A percentile compares a stretch with the other conserved stretches of the same genome.
Evolutionary conservation across 805 yeast genomes (phyloP).

Genomic region (Danielozyma ontarioensis): DNA sequence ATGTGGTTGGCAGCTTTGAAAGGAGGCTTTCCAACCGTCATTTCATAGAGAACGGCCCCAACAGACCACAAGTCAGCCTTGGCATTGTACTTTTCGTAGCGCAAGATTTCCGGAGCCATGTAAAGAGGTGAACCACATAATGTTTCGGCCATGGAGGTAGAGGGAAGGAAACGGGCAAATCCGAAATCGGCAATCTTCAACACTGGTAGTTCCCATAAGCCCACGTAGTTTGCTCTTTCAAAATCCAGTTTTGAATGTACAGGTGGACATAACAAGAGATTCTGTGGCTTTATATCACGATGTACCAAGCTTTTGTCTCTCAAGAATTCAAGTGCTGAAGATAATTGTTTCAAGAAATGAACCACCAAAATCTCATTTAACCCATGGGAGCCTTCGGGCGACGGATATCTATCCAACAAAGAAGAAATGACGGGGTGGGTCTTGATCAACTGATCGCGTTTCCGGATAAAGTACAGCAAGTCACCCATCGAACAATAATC

Average conservation of each 20-base stretch:
- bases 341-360: slow-evolving; percentile 82
- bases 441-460: slow-evolving; percentile 62
- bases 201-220: slow-evolving; percentile 84
- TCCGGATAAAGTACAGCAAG: slow-evolving; percentile 78
- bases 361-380: slow-evolving; percentile 71
- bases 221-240: slow-evolving; percentile 55
- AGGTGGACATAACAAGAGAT: slow-evolving; percentile 79
- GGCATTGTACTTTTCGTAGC: slow-evolving; percentile 94
- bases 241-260: slow-evolving; percentile 58
- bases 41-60: slow-evolving; percentile 92
- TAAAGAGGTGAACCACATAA: slow-evolving; percentile 95
- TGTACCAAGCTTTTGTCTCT: slow-evolving; percentile 84
- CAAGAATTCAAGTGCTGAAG: slow-evolving; percentile 78
- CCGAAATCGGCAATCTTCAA: slow-evolving; percentile 97
- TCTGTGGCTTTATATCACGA: slow-evolving; percentile 94
- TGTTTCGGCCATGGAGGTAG: slow-evolving; percentile 93
- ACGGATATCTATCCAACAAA: slow-evolving; percentile 75
- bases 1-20: slow-evolving; percentile 91
- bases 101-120: slow-evolving; percentile 96
- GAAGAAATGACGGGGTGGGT: slow-evolving; percentile 77
- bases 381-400: slow-evolving; percentile 74
- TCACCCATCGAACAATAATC: slow-evolving; percentile 97
- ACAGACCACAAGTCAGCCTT: slow-evolving; percentile 98
- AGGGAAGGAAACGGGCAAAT: slow-evolving; percentile 90
- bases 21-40: slow-evolving; percentile 96